Percentiles rank a stretch among this genome's conserved stretches.
phyloP scores from a whole-genome alignment of 305 asterid genomes.

The Lippia alba region DNA sequence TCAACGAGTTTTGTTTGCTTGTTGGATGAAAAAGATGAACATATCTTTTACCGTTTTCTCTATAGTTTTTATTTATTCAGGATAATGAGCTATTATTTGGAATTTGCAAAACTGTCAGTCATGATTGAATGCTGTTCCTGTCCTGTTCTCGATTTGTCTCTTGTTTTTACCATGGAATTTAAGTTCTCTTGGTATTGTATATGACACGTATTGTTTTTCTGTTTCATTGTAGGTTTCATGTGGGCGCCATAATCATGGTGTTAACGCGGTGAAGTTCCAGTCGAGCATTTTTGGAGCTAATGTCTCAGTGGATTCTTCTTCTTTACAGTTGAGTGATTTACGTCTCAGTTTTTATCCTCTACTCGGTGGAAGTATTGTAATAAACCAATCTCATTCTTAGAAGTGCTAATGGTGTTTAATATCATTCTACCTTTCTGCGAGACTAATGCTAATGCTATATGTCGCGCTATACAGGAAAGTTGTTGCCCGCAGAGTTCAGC shows the following conservation, averaged over 20 bases:
- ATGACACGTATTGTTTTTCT: background rate
- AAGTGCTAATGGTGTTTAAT: conserved; percentile 15
- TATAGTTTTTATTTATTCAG: background rate
- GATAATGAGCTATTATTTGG: background rate
- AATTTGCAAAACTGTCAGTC: background rate
- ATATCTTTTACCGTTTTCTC: background rate
- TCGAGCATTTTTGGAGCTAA: conserved; percentile 61
- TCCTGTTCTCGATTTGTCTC: conserved; percentile 1
- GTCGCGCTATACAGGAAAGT: conserved; percentile 41
- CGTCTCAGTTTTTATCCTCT: background rate
- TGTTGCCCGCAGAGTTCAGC: conserved; percentile 41
- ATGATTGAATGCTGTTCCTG: background rate
- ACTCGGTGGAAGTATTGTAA: background rate
- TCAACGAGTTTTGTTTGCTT: background rate
- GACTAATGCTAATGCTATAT: conserved; percentile 6
- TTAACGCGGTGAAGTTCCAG: conserved; percentile 52
- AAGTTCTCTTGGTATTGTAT: conserved; percentile 2
- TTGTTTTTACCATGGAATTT: background rate
- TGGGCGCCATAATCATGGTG: conserved; percentile 33
- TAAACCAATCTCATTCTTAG: background rate
- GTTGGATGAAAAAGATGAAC: background rate
- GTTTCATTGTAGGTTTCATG: conserved; percentile 46
- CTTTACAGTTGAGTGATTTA: conserved; percentile 54
- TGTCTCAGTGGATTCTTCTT: conserved; percentile 45
- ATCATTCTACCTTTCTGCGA: background rate